Evolutionary conservation across 306 rosid genomes (phyloP), one percentile per base, ranked within the genome.

Genomic region (Sphenostylis stenocarpa): DNA sequence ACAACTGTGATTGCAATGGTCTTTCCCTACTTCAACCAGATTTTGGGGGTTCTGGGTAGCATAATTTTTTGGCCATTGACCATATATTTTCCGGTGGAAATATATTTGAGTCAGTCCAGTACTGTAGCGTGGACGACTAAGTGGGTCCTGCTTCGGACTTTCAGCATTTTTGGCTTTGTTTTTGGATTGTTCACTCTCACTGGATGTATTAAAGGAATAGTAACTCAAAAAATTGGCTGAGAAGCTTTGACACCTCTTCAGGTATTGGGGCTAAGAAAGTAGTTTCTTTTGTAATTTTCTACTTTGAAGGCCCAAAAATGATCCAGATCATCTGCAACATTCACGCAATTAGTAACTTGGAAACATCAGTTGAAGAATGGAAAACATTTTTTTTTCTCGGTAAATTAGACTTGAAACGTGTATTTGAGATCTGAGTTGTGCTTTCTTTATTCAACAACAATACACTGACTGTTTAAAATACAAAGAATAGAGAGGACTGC

Each of bases 1-100:
- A 87, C 95, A 28, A 77, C 82, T 1, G 75, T 66, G 67, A 79
- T 87, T 78, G 88, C 89, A 5, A 51, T 90, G 81, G 48, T 73
- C 17, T 90, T 90, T 61, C 95, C 95, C 11, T 90, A 90, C 86
- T 90, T 90, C 90, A 90, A 90, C 81, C 91, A 87, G 79, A 63
- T 90, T 36, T 76, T 90, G 76, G 95, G 95, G 66, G 78, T 87
- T 71, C 43, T 87, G 36, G 95, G 95, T 10, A 86, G 89, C 85
- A 4, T 90, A 52, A 82, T 26, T 70, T 90, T 80, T 78, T 90
- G 95, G 95, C 95, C 94, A 13, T 52, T 90, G 49, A 82, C 87
- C 70, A 76, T 90, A 72, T 80, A 90, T 79, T 90, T 90, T 73
- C 95, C 95, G 3, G 87, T 87, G 76, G 86, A 87, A 77, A 81